phyloP scores from a whole-genome alignment of 139 green algal species.

The Edaphochlamys debaryana region DNA sequence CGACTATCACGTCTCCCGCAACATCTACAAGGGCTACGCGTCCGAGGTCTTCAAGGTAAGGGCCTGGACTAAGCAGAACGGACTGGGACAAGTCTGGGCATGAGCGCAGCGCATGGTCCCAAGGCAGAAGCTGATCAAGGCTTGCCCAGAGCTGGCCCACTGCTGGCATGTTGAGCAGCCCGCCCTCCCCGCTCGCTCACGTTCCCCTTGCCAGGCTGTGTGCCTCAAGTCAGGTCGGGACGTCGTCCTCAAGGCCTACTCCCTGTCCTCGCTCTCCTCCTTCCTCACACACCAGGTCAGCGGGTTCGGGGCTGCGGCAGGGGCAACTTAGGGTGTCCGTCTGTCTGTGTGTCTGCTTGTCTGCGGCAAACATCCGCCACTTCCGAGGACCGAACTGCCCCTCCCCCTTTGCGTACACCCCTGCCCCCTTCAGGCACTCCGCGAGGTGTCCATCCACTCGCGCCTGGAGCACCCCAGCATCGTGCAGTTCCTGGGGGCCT shows the following conservation, averaged over 20 bases:
- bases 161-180: not conserved
- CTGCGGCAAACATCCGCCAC: too few relatives aligned
- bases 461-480: constrained; percentile 42
- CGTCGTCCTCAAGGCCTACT: constrained; percentile 7
- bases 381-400: too few relatives aligned
- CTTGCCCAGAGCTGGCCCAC: too few relatives aligned
- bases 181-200: not conserved
- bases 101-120: not conserved
- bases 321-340: too few relatives aligned
- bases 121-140: too few relatives aligned
- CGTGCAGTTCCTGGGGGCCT: constrained; percentile 36
- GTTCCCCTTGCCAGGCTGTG: not conserved
- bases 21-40: not conserved
- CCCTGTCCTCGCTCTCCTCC: not conserved
- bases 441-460: constrained; percentile 38
- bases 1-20: not conserved
- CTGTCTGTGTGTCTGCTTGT: too few relatives aligned
- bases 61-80: too few relatives aligned
- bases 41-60: not conserved
- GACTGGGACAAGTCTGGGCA: not conserved
- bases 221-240: not conserved
- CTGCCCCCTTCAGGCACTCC: not conserved
- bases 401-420: not conserved
- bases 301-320: too few relatives aligned
- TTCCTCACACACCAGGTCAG: constrained; percentile 29